Evolutionary conservation across 257 asterid genomes (phyloP).

Genomic region (Marsdenia floribunda): DNA sequence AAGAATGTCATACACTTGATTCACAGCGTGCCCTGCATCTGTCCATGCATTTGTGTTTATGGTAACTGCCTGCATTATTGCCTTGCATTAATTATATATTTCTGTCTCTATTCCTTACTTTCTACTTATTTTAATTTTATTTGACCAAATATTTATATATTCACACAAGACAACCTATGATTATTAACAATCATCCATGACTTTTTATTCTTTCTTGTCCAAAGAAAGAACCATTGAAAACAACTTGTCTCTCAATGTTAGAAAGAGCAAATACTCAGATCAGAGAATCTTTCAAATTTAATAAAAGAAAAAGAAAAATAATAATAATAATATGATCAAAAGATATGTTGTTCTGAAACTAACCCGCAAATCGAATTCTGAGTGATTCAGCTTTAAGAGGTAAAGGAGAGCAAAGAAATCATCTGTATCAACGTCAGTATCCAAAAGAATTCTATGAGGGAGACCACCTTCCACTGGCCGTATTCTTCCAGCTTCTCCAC

Average conservation of each 20-base stretch:
- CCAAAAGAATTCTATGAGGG: slow-evolving; percentile 62
- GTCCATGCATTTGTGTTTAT: slow-evolving; percentile 69
- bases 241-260: no score
- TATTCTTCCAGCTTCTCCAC: slow-evolving; percentile 3
- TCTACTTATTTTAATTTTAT: no score
- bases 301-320: no score
- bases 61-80: slow-evolving; percentile 61
- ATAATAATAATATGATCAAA: no score
- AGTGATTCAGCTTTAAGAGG: slow-evolving; percentile 62
- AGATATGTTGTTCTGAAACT: no score
- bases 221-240: no score
- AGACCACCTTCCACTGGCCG: slow-evolving; percentile 23
- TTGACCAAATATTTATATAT: no score
- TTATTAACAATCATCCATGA: no score
- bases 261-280: no score
- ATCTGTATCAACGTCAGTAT: slow-evolving; percentile 74
- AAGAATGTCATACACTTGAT: slow-evolving; percentile 76
- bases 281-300: no score
- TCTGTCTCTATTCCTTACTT: not conserved
- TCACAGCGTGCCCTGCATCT: slow-evolving; percentile 69
- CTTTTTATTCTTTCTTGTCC: no score
- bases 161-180: no score
- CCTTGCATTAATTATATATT: not conserved
- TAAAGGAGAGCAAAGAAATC: slow-evolving; percentile 77
- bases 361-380: slow-evolving; percentile 74